Conservation (phyloP, 306 rosid species). For the Cucumis cinereus region DNA sequence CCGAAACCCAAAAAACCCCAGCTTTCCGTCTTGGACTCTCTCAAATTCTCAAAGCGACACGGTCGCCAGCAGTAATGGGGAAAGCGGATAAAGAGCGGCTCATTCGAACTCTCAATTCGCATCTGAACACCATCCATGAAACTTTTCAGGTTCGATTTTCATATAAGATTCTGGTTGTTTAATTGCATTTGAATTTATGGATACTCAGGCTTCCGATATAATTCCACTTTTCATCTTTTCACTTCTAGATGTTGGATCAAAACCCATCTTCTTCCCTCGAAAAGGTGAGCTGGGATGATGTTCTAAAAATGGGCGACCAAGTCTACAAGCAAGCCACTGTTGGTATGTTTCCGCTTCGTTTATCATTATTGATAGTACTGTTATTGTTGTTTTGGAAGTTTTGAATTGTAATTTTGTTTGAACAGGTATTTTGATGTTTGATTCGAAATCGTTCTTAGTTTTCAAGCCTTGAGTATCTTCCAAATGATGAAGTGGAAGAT, state of each 20-base stretch:
- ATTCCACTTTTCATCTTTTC: not conserved
- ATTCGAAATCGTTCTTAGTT: not conserved
- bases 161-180: not conserved
- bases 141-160: conserved; percentile 40
- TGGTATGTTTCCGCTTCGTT: conserved; percentile 23
- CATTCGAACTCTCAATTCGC: conserved; percentile 25
- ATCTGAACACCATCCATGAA: conserved; percentile 58
- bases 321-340: conserved; percentile 77
- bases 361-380: not conserved
- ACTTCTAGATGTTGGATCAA: conserved; percentile 49
- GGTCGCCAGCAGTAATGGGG: conserved; percentile 14
- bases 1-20: not conserved
- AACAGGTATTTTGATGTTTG: not conserved
- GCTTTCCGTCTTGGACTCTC: not conserved
- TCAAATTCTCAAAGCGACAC: not conserved
- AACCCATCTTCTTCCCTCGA: conserved; percentile 40
- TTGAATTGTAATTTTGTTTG: not conserved
- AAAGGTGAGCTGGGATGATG: conserved; percentile 70
- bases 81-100: conserved; percentile 41
- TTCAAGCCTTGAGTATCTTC: not conserved
- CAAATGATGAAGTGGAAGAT: not conserved
- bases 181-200: not conserved
- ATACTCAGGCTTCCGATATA: not conserved
- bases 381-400: not conserved
- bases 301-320: conserved; percentile 50